Percentiles rank a stretch among this genome's conserved stretches.
These are phyloP conservation scores for Yarrowia phangngaensis DNA, from an alignment of 805 yeast species.

Conservation along the genomic window DNA sequence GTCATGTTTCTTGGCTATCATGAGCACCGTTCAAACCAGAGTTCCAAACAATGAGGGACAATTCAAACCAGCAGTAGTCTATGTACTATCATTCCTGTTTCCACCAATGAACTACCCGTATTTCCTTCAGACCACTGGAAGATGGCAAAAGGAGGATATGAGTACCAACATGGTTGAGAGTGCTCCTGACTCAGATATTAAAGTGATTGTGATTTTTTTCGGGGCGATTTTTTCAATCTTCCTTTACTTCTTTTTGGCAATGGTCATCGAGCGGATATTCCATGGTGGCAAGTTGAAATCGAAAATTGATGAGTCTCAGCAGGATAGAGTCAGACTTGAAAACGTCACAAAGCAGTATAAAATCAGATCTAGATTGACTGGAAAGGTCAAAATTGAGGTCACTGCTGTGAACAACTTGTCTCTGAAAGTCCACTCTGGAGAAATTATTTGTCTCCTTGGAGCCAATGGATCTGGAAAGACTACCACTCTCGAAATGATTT, in stretches of 20 bases:
- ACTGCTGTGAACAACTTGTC: constrained; percentile 38
- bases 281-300: constrained; percentile 4
- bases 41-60: constrained; percentile 32
- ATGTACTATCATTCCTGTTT: constrained; percentile 37
- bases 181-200: constrained; percentile 36
- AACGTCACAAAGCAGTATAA: constrained; percentile 35
- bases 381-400: constrained; percentile 28
- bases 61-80: constrained; percentile 34
- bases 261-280: constrained; percentile 33
- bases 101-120: constrained; percentile 41
- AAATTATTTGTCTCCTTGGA: constrained; percentile 39
- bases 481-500: constrained; percentile 41
- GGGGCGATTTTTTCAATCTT: constrained; percentile 39
- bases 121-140: constrained; percentile 37
- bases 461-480: constrained; percentile 43
- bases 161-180: constrained; percentile 33
- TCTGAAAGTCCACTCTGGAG: constrained; percentile 36
- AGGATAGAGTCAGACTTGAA: constrained; percentile 33
- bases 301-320: constrained; percentile 27
- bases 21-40: constrained; percentile 37
- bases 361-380: constrained; percentile 24
- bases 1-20: constrained; percentile 37
- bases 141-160: constrained; percentile 34
- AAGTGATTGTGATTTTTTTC: constrained; percentile 35
- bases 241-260: constrained; percentile 34